Conservation (phyloP, 352 stramenopile genomes). For the Pythium dissotocum region DNA sequence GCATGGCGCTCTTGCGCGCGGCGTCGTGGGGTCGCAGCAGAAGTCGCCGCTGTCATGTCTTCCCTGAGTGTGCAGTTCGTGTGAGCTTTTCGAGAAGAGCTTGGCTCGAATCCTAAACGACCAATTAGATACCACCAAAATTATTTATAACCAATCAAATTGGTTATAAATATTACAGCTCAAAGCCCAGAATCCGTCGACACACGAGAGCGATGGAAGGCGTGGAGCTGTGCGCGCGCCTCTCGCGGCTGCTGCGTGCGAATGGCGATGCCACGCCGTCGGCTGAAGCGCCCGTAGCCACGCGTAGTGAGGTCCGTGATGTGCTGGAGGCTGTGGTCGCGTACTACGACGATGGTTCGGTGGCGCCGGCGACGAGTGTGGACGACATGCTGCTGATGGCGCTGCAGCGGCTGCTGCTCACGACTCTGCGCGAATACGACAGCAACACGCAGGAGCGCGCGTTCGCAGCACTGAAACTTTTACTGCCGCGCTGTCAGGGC, state of each 20-base stretch:
- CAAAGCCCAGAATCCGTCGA: neutral
- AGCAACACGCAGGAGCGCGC: conserved; percentile 33
- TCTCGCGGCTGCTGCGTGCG: conserved; percentile 57
- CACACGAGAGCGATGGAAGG: conserved; percentile 32
- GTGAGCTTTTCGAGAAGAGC: neutral
- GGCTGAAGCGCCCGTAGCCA: conserved; percentile 19
- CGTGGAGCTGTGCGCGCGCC: conserved; percentile 61
- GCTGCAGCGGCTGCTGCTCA: conserved; percentile 56
- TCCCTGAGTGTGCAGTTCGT: neutral
- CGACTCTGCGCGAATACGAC: conserved; percentile 31
- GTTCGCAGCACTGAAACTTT: conserved; percentile 33
- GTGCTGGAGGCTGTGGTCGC: conserved; percentile 29
- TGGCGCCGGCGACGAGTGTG: conserved; percentile 36
- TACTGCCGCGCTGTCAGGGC: conserved; percentile 36
- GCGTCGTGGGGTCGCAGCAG: neutral
- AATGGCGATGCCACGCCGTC: neutral
- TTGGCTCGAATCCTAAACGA: neutral
- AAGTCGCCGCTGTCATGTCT: conserved; percentile 21
- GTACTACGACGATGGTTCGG: conserved; percentile 34
- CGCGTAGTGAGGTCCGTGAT: conserved; percentile 24
- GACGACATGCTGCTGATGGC: conserved; percentile 69
- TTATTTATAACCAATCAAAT: conserved; percentile 8
- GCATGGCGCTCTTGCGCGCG: conserved; percentile 49
- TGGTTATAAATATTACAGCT: too few species aligned
- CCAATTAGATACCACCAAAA: conserved; percentile 17